Conservation (phyloP, 208 protist genomes). For the Naegleria gruberi region DNA sequence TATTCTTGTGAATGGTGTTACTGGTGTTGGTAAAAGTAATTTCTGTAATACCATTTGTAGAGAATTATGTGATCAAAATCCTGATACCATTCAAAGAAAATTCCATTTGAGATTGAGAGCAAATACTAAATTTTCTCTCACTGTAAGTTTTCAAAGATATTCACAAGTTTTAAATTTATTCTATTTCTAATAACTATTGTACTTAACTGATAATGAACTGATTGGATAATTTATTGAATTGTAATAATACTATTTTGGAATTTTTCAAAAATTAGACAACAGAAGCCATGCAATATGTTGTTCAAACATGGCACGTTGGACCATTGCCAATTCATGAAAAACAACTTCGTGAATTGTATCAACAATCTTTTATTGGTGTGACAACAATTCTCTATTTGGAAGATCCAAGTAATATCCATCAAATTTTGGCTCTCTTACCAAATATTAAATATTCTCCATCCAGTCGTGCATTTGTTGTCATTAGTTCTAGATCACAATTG, state of each 20-base stretch:
- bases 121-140: not conserved
- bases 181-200: no score
- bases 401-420: not conserved
- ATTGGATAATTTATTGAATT: no score
- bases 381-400: not conserved
- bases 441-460: not conserved
- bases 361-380: not conserved
- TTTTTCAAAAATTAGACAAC: not conserved
- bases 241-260: no score
- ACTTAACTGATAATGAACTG: no score
- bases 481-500: not conserved
- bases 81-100: not conserved
- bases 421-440: not conserved
- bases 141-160: no score
- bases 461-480: not conserved
- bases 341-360: not conserved
- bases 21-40: not conserved
- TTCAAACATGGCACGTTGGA: not conserved
- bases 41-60: not conserved
- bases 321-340: not conserved
- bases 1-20: not conserved
- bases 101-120: constrained; percentile 9
- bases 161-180: no score
- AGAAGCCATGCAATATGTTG: constrained; percentile 13
- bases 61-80: not conserved